phyloP scores from a whole-genome alignment of 2,329 filamentous ascomycete genomes.

The Aspergillus fischeri region DNA sequence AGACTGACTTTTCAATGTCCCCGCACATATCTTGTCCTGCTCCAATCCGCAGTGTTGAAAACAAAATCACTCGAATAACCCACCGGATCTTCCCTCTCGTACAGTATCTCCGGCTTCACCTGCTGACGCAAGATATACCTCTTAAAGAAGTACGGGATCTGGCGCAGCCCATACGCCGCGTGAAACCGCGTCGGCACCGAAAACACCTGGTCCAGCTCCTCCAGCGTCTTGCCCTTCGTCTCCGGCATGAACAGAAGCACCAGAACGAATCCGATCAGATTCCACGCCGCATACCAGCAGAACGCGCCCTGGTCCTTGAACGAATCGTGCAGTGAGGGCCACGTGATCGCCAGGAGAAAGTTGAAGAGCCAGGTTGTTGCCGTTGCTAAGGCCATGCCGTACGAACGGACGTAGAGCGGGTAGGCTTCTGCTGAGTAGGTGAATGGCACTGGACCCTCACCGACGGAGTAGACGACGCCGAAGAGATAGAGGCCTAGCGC shows the following conservation, averaged over 20 bases:
- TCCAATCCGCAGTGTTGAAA: slow-evolving; percentile 18
- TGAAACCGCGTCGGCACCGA: slow-evolving; percentile 46
- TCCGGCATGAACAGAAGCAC: slow-evolving; percentile 41
- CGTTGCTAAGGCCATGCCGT: slow-evolving; percentile 61
- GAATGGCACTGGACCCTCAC: slow-evolving; percentile 62
- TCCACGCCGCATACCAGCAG: slow-evolving; percentile 46
- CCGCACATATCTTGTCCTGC: neutral
- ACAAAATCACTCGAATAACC: slow-evolving; percentile 18
- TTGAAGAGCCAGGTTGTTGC: slow-evolving; percentile 61
- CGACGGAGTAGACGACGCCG: slow-evolving; percentile 48
- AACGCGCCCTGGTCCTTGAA: slow-evolving; percentile 52
- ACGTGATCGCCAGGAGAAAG: slow-evolving; percentile 50
- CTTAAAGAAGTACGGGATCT: slow-evolving; percentile 35
- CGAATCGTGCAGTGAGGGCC: slow-evolving; percentile 47
- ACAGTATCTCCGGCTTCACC: slow-evolving; percentile 34
- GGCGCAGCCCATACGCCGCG: slow-evolving; percentile 36
- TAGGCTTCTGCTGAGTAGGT: slow-evolving; percentile 66
- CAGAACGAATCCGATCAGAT: slow-evolving; percentile 44
- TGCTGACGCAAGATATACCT: slow-evolving; percentile 38
- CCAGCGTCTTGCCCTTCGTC: slow-evolving; percentile 41
- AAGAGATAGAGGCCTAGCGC: slow-evolving; percentile 43
- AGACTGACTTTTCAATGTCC: neutral
- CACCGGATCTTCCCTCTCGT: slow-evolving; percentile 29
- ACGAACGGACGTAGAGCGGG: slow-evolving; percentile 58
- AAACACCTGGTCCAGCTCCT: slow-evolving; percentile 53